Conservation (phyloP, 2,329 filamentous ascomycete genomes). For the Stromatinia cepivora region DNA sequence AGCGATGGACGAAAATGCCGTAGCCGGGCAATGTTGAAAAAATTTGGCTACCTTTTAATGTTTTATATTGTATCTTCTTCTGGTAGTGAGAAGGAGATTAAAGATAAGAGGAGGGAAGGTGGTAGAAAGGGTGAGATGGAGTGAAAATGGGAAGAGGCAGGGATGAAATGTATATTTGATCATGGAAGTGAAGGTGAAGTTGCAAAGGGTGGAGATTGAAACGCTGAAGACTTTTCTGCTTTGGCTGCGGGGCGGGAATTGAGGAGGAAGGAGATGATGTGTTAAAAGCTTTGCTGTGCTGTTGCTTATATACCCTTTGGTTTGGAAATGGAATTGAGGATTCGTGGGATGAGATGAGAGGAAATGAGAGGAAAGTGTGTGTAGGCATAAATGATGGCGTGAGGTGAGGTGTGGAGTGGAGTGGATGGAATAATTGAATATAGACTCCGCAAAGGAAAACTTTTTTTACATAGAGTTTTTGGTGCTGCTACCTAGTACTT, state of each 20-base stretch:
- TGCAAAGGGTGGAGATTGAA: neutral
- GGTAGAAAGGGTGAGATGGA: neutral
- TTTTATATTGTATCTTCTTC: conserved; percentile 19
- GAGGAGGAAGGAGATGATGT: neutral
- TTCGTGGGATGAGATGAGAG: neutral
- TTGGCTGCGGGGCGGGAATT: neutral
- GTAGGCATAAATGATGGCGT: neutral
- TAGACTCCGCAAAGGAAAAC: conserved; percentile 20
- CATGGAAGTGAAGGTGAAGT: neutral
- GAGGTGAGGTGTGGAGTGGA: neutral
- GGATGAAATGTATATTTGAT: conserved; percentile 6
- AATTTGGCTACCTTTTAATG: conserved; percentile 14
- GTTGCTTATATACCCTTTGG: conserved; percentile 25
- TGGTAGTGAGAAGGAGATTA: neutral
- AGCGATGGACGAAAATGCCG: neutral
- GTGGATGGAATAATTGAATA: conserved; percentile 21
- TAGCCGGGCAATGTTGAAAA: conserved; percentile 2
- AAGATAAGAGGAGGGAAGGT: neutral
- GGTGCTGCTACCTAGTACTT: no score
- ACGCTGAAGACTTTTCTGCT: neutral
- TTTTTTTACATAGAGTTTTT: neutral
- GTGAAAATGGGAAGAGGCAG: neutral
- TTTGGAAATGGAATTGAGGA: conserved; percentile 7
- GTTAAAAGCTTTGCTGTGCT: neutral
- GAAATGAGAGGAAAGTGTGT: neutral